phyloP scores from a whole-genome alignment of 306 rosid species.

The Oemleria cerasiformis region DNA sequence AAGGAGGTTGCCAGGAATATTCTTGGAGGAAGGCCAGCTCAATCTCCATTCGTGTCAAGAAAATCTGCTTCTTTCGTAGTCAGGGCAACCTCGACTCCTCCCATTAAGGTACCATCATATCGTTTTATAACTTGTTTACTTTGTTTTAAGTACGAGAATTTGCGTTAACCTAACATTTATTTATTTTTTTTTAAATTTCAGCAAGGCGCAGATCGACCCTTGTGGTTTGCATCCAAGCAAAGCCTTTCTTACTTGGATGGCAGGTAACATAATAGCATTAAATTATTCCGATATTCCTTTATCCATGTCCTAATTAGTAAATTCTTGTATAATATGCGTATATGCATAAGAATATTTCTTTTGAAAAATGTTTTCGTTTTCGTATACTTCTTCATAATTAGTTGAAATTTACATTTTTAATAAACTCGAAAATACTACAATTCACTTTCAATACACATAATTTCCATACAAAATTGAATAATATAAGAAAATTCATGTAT shows the following conservation, averaged over 20 bases:
- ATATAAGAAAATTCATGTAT: too few relatives aligned
- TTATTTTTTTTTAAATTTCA: constrained; percentile 24
- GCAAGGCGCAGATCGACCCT: constrained; percentile 83
- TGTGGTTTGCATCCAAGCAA: constrained; percentile 99
- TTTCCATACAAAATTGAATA: too few relatives aligned
- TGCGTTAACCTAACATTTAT: neutral
- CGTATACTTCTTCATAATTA: too few relatives aligned
- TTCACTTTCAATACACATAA: too few relatives aligned
- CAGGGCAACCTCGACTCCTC: constrained; percentile 73
- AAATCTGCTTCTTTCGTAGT: constrained; percentile 66
- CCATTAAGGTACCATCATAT: constrained; percentile 61
- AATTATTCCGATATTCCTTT: too few relatives aligned
- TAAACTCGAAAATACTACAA: too few relatives aligned
- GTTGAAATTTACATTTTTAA: too few relatives aligned
- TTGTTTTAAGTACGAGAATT: neutral
- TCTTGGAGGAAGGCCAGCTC: constrained; percentile 50
- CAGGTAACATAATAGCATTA: constrained; percentile 44
- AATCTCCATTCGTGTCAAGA: constrained; percentile 42
- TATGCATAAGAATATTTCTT: too few relatives aligned
- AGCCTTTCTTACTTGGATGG: constrained; percentile 97
- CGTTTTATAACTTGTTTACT: neutral
- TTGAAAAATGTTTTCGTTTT: too few relatives aligned
- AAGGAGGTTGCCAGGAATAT: constrained; percentile 58
- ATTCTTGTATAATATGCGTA: too few relatives aligned
- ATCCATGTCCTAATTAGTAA: too few relatives aligned